These are phyloP conservation scores for Parietaria judaica DNA, from an alignment of 306 rosid genomes.

Conservation along the genomic window DNA sequence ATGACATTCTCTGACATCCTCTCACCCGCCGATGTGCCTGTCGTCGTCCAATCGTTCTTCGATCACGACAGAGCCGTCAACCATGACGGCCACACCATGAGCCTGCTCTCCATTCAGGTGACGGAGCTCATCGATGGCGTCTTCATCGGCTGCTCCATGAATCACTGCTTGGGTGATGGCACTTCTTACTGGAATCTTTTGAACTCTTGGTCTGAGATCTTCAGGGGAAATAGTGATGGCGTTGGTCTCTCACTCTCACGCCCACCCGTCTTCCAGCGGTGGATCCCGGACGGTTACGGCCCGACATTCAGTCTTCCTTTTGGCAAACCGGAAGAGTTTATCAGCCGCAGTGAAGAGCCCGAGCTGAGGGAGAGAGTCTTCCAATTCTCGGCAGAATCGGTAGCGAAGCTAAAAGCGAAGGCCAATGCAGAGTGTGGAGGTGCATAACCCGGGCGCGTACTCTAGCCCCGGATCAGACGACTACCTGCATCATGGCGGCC, in stretches of 20 bases:
- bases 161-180: too few species aligned
- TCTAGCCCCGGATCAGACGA: background rate
- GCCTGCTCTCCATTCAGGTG: conserved; percentile 31
- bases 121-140: conserved; percentile 32
- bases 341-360: conserved; percentile 22
- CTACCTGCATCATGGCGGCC: background rate
- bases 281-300: conserved; percentile 34
- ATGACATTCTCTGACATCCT: conserved; percentile 26
- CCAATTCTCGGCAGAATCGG: conserved; percentile 32
- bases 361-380: conserved; percentile 34
- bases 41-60: conserved; percentile 27
- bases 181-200: too few species aligned
- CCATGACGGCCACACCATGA: conserved; percentile 29
- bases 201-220: conserved; percentile 39
- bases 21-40: conserved; percentile 24
- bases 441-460: background rate
- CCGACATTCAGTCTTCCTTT: conserved; percentile 35
- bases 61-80: conserved; percentile 29
- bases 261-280: conserved; percentile 22
- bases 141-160: conserved; percentile 39
- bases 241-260: conserved; percentile 11
- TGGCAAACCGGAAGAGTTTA: conserved; percentile 29
- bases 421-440: conserved; percentile 21
- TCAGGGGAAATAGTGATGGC: background rate
- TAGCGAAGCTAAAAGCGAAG: conserved; percentile 40